Base-by-base conservation (phyloP, 2,329 filamentous ascomycete genomes). In the Penicillium carneum region DNA sequence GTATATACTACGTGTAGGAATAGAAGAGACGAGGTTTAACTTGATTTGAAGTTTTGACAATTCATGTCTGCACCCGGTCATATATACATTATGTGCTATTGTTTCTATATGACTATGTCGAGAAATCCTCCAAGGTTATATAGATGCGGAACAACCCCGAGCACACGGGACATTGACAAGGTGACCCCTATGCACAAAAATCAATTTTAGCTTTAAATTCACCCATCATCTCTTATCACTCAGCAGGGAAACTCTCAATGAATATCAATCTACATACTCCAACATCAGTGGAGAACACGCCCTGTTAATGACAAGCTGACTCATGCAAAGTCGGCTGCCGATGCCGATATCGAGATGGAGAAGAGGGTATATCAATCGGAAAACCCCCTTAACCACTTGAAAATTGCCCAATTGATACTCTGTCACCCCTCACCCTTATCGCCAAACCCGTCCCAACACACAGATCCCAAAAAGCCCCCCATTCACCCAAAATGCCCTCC, bases 401-500 rank as follows among this genome's bases (percentile, higher is more conserved):
- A 4, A 29, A 54, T 36, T 46, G 12, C 23, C 20, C 43, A 23
- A 57, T 53, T 43, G 3, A 29, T 2, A 31, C 43, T 47, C 11
- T 38, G 34, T 18, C 41, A 34, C 10, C 36, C 16, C 11, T 46
- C 6, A n/a, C 2, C 33, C 10, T 33, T 26, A 53, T 26, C 18
- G 10, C 18, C 16, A 52, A 42, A 2, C 34, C 23, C 7, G 3
- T 42, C 8, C 8, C 4, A 34, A 31, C 2, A 36, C 34, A 29
- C 8, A 9, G 2, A 18, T 45, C 10, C 2, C 12, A 45, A 38
- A n/a, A 46, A 18, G 3, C 14, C 26, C 8, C 36, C 7, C 39
- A 51, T 48, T 23, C 39, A 41, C 14, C 43, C 60, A 71, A 61
- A 61, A 78, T 77, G 75, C 74, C 75, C 46, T 63, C 76, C 36